Percentiles rank a stretch among this genome's conserved stretches.
phyloP scores from a whole-genome alignment of 2,329 filamentous ascomycete species.

The Remersonia thermophila region DNA sequence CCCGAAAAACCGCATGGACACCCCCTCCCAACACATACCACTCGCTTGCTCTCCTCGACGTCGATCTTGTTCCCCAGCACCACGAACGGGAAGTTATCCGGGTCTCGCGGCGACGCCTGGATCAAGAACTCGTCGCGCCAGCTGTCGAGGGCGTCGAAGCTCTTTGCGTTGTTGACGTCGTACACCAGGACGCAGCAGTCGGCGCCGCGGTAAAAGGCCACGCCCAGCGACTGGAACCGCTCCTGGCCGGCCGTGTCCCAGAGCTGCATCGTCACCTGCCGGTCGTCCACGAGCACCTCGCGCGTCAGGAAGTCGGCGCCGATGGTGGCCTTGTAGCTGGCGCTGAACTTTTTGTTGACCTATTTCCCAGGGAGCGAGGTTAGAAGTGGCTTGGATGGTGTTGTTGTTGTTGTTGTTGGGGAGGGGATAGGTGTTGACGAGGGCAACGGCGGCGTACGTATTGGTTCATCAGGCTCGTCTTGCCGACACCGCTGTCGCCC shows the following conservation, averaged over 20 bases:
- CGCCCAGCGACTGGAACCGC: conserved; percentile 90
- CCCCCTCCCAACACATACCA: conserved; percentile 39
- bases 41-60: conserved; percentile 92
- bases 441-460: too few species aligned
- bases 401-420: background rate
- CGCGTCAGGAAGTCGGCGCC: conserved; percentile 97
- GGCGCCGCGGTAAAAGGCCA: conserved; percentile 93
- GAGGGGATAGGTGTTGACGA: too few species aligned
- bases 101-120: conserved; percentile 90
- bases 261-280: conserved; percentile 96
- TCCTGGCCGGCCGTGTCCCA: conserved; percentile 98
- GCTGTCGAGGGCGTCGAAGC: conserved; percentile 94
- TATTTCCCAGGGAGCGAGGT: conserved; percentile 29
- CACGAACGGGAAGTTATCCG: conserved; percentile 95
- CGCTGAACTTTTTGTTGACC: conserved; percentile 99
- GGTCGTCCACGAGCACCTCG: conserved; percentile 92
- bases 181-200: conserved; percentile 97
- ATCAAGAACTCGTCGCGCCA: conserved; percentile 98
- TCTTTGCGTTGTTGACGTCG: conserved; percentile 98
- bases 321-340: conserved; percentile 98
- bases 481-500: conserved; percentile 95
- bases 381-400: conserved; percentile 2
- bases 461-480: conserved; percentile 99
- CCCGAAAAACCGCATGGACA: background rate
- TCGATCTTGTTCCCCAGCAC: conserved; percentile 99